Percentiles rank a stretch among this genome's conserved stretches.
phyloP scores from a whole-genome alignment of 2,329 filamentous ascomycete species.

The Colletotrichum tropicicola region DNA sequence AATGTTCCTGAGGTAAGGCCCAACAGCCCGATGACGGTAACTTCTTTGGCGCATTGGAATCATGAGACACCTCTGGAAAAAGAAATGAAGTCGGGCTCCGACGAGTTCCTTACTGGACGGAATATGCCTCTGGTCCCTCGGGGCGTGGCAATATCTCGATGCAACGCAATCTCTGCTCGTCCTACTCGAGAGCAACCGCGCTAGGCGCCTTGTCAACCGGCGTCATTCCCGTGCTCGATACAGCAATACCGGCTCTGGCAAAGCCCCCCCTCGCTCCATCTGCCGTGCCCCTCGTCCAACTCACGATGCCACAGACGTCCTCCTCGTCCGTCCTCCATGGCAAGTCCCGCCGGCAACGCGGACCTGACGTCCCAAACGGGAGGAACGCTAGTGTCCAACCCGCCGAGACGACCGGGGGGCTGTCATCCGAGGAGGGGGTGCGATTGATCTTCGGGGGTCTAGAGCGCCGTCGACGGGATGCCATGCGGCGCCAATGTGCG shows the following conservation, averaged over 20 bases:
- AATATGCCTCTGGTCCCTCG: neutral
- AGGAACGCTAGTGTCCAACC: constrained; percentile 14
- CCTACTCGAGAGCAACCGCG: neutral
- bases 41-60: neutral
- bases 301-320: neutral
- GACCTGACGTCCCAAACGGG: constrained; percentile 21
- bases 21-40: neutral
- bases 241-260: neutral
- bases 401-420: neutral
- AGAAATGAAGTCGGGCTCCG: neutral
- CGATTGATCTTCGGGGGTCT: constrained; percentile 15
- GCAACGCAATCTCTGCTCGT: neutral
- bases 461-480: constrained; percentile 20
- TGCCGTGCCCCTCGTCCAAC: neutral
- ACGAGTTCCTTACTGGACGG: neutral
- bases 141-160: constrained; percentile 16
- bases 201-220: neutral
- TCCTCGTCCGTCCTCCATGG: neutral
- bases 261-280: neutral
- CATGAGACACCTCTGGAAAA: neutral
- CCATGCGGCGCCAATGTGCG: constrained; percentile 21
- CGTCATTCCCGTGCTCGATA: constrained; percentile 8
- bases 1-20: neutral
- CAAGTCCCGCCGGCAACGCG: neutral
- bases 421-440: neutral